Base-by-base conservation (phyloP, 805 yeast genomes). In the Candida nitratophila region DNA sequence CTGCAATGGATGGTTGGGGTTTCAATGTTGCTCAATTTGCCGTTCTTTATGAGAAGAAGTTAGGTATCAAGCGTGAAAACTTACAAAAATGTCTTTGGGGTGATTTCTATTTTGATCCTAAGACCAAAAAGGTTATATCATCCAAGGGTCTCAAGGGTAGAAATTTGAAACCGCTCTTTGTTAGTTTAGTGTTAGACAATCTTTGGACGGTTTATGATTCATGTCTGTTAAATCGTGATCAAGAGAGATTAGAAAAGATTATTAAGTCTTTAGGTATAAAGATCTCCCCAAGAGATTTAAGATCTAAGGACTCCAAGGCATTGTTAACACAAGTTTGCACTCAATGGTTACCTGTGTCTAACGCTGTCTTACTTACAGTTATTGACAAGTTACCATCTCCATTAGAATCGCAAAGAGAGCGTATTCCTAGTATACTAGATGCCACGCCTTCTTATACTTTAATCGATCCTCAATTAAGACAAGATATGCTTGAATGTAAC, bases 1-100 rank as follows among this genome's bases (percentile, higher is more conserved):
- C 79, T 26, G 99, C 99, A 1, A 71, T 85, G 17, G 99, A 93
- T 65, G 98, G 98, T 12, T 93, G 99, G 98, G 99, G 98, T 1
- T 93, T 93, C 63, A 85, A 87, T 37, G 71, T 93, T 41, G 79
- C 86, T 42, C 96, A 93, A 51, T 86, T 93, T 63, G 86, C 96
- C 8, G 81, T 84, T 45, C 79, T 93, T 30, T 87, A 88, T 60
- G 93, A 84, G 65, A 77, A 78, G 40, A 88, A 88, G 55, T 68
- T 91, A 17, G 96, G 96, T 0, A 83, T 91, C 51, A 85, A 86
- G 50, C 80, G 89, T 49, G 78, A 79, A 17, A 86, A 79, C 43
- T 71, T 93, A 38, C 82, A 83, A 46, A 85, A 86, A 56, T 88
- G 89, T n/a, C 69, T 93, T 4, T 93, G 98, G 98, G 99, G 99